phyloP scores from a whole-genome alignment of 208 protist genomes.

The Tritrichomonas foetus region DNA sequence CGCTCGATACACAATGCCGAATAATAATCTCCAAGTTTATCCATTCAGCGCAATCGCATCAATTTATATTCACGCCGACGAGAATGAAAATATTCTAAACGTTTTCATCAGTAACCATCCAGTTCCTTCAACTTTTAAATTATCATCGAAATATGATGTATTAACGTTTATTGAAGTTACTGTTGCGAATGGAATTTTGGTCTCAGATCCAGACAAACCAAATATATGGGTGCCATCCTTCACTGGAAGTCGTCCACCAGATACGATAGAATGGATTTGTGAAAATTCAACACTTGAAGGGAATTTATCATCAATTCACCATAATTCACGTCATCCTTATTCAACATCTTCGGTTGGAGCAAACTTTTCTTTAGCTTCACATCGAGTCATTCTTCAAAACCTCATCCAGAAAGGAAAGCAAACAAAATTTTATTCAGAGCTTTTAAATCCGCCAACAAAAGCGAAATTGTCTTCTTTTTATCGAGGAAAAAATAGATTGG shows the following conservation, averaged over 20 bases:
- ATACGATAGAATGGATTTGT: constrained; percentile 12
- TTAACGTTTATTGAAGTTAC: background rate
- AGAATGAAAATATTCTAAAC: background rate
- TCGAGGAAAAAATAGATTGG: background rate
- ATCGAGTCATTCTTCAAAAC: background rate
- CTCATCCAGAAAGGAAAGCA: background rate
- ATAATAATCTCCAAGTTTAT: background rate
- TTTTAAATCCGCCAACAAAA: background rate
- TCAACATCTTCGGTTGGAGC: background rate
- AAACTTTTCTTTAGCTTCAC: background rate
- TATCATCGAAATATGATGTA: constrained; percentile 38
- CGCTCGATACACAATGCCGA: background rate
- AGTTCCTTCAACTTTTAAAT: background rate
- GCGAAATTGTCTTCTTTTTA: background rate
- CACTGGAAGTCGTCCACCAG: background rate
- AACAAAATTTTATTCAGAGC: background rate
- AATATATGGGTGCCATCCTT: background rate
- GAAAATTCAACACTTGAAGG: background rate
- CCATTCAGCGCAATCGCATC: background rate
- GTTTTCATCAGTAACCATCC: background rate
- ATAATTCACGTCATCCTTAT: background rate
- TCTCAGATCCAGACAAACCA: background rate
- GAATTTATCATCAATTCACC: background rate
- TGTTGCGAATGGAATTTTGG: background rate
- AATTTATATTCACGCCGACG: background rate